Evolutionary conservation across 768 basidiomycete species (phyloP).

Genomic region (Boletus insuetus): DNA sequence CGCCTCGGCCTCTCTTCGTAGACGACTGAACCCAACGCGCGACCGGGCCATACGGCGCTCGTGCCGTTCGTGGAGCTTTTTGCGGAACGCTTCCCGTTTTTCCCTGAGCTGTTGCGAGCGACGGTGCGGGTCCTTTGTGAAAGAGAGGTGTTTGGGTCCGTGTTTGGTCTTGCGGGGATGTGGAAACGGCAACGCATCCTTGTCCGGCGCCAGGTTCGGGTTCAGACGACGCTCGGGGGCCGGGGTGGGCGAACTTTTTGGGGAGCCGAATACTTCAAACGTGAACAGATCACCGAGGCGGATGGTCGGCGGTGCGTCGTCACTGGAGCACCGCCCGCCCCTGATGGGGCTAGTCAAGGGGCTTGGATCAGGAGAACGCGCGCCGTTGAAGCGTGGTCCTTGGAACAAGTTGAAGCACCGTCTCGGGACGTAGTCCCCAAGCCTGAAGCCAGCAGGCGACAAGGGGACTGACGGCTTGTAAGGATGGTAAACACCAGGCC

Average conservation of each 20-base stretch:
- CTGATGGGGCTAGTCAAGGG: conserved; percentile 18
- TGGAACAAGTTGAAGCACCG: conserved; percentile 22
- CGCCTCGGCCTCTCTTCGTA: conserved; percentile 13
- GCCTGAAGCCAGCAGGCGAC: conserved; percentile 30
- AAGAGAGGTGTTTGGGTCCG: conserved; percentile 19
- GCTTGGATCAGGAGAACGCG: conserved; percentile 14
- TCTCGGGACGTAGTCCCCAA: conserved; percentile 15
- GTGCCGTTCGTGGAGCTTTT: not conserved
- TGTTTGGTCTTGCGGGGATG: conserved; percentile 10
- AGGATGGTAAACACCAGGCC: conserved; percentile 11
- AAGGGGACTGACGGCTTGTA: conserved; percentile 8
- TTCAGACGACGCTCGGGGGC: not conserved
- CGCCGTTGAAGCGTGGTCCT: conserved; percentile 4
- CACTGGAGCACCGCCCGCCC: not conserved
- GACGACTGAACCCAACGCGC: not conserved
- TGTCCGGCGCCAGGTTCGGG: not conserved
- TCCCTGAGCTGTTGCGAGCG: not conserved
- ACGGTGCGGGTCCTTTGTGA: not conserved
- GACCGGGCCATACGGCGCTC: conserved; percentile 1
- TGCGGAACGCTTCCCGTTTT: conserved; percentile 9
- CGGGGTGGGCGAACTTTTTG: too few species aligned
- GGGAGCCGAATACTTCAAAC: too few species aligned
- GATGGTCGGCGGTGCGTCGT: conserved; percentile 10
- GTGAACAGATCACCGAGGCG: conserved; percentile 5
- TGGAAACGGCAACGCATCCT: not conserved